Conservation (phyloP, 2,329 filamentous ascomycete species). For the Epichloe aotearoae region DNA sequence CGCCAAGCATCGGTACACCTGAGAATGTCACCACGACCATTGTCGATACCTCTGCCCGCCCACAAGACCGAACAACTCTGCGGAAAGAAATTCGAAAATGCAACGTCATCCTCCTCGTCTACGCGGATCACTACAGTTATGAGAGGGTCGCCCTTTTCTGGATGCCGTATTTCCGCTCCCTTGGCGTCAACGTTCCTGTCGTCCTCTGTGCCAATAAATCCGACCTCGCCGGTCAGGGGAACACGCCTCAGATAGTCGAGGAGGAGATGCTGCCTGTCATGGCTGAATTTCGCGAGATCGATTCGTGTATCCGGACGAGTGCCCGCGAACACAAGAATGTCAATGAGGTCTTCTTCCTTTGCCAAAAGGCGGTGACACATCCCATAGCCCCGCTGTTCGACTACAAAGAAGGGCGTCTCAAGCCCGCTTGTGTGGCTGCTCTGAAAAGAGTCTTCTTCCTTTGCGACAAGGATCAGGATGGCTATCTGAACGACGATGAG, state of each 20-base stretch:
- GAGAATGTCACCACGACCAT: constrained; percentile 97
- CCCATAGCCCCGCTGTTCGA: constrained; percentile 94
- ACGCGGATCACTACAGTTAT: constrained; percentile 98
- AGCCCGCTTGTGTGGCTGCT: constrained; percentile 78
- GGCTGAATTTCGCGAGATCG: constrained; percentile 97
- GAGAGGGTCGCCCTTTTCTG: constrained; percentile 94
- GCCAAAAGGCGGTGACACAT: constrained; percentile 94
- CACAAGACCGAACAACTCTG: constrained; percentile 80
- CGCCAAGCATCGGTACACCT: constrained; percentile 80
- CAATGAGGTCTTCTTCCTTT: constrained; percentile 93
- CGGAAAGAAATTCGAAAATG: constrained; percentile 92
- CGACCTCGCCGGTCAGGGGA: constrained; percentile 65
- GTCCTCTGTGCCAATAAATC: constrained; percentile 96
- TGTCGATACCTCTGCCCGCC: constrained; percentile 90
- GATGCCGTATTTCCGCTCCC: constrained; percentile 94
- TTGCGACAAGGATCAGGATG: constrained; percentile 92
- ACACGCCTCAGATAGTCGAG: constrained; percentile 73
- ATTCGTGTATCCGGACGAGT: constrained; percentile 92
- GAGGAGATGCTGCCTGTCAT: constrained; percentile 98
- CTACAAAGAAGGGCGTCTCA: constrained; percentile 79
- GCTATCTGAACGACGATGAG: constrained; percentile 78
- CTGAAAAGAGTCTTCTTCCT: constrained; percentile 88
- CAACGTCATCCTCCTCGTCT: constrained; percentile 93
- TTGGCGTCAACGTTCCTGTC: constrained; percentile 97
- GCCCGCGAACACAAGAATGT: constrained; percentile 86